A percentile compares a stretch with the other conserved stretches of the same genome.
phyloP scores from a whole-genome alignment of 495 filamentous ascomycete species.

The Penicillium mononematosum region DNA sequence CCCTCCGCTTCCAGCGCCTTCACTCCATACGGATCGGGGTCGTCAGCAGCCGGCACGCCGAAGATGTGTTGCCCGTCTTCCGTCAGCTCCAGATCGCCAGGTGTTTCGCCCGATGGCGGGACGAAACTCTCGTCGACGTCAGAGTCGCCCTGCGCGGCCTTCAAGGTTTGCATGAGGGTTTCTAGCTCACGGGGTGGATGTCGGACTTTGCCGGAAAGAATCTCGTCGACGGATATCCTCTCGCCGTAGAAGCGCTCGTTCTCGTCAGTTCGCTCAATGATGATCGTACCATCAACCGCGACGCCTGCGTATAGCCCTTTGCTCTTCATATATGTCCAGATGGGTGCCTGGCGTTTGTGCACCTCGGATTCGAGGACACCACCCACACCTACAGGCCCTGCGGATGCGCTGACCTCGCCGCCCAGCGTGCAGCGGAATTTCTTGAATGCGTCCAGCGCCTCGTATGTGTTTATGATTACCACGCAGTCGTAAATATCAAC shows the following conservation, averaged over 20 bases:
- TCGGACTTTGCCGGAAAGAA: conserved; percentile 74
- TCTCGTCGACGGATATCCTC: conserved; percentile 71
- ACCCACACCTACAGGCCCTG: conserved; percentile 76
- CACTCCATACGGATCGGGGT: conserved; percentile 87
- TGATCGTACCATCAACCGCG: conserved; percentile 77
- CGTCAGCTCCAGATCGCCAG: conserved; percentile 68
- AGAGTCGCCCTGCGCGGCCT: conserved; percentile 76
- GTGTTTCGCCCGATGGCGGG: conserved; percentile 59
- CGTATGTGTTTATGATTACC: conserved; percentile 80
- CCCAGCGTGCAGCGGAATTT: conserved; percentile 74
- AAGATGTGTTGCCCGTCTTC: conserved; percentile 47
- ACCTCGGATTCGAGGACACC: conserved; percentile 73
- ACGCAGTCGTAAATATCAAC: conserved; percentile 95
- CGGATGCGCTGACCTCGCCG: conserved; percentile 70
- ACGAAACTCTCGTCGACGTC: conserved; percentile 63
- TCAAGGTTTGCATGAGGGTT: conserved; percentile 73
- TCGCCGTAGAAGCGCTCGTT: conserved; percentile 84
- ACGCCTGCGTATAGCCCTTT: conserved; percentile 81
- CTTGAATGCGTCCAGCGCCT: conserved; percentile 78
- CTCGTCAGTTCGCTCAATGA: conserved; percentile 83
- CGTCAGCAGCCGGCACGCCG: conserved; percentile 69
- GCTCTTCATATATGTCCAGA: conserved; percentile 87
- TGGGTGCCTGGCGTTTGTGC: conserved; percentile 66
- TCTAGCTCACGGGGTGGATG: conserved; percentile 63
- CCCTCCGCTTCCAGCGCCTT: conserved; percentile 80